These are phyloP conservation scores for Termitomyces sp. DNA, from an alignment of 768 basidiomycete species.

Conservation along the genomic window DNA sequence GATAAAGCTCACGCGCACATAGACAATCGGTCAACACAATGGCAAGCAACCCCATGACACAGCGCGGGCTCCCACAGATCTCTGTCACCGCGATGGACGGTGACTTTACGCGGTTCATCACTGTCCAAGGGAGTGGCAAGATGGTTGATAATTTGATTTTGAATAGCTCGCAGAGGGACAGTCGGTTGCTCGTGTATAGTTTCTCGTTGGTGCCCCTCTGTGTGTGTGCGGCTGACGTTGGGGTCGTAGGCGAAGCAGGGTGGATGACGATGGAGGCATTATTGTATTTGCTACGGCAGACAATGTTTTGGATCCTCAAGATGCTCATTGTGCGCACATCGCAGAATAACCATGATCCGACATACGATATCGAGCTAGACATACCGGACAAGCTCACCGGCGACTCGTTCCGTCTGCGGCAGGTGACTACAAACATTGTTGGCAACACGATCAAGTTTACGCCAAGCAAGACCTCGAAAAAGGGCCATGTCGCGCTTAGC, in stretches of 20 bases:
- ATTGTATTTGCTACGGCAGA: constrained; percentile 93
- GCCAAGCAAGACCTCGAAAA: constrained; percentile 65
- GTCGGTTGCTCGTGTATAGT: constrained; percentile 91
- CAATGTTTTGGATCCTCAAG: constrained; percentile 96
- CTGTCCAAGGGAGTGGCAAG: constrained; percentile 96
- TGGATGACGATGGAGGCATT: constrained; percentile 99
- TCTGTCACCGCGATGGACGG: constrained; percentile 98
- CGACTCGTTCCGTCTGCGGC: constrained; percentile 87
- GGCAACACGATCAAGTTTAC: constrained; percentile 99
- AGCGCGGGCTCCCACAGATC: constrained; percentile 98
- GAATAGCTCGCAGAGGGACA: constrained; percentile 91
- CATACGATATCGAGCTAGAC: constrained; percentile 91
- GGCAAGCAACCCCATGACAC: constrained; percentile 94
- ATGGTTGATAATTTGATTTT: constrained; percentile 99
- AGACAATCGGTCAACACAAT: constrained; percentile 99
- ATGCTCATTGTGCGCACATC: constrained; percentile 96
- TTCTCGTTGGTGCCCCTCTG: no score
- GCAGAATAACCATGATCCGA: constrained; percentile 92
- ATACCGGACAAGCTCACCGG: constrained; percentile 97
- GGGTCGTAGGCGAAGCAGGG: constrained; percentile 82
- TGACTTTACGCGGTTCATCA: constrained; percentile 98
- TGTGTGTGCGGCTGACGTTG: background rate
- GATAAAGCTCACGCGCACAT: no score
- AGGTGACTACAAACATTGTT: constrained; percentile 93
- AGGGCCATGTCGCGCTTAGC: constrained; percentile 88